phyloP scores from a whole-genome alignment of 2,329 filamentous ascomycete genomes.

The Hypoxylon sp. region DNA sequence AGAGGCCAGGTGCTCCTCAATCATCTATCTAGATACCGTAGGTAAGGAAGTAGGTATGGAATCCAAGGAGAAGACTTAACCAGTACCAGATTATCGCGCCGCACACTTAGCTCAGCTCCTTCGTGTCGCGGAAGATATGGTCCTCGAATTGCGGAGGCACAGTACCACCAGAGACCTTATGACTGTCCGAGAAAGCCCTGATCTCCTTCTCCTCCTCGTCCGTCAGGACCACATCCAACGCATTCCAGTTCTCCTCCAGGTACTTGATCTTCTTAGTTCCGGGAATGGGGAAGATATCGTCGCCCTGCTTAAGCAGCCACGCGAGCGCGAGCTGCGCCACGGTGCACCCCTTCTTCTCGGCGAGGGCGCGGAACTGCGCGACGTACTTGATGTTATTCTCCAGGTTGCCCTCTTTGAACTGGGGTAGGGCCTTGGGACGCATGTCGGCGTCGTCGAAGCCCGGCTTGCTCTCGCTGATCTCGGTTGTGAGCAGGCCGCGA shows the following conservation, averaged over 20 bases:
- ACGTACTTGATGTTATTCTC: slow-evolving; percentile 61
- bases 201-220: slow-evolving; percentile 50
- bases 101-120: slow-evolving; percentile 16
- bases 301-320: slow-evolving; percentile 67
- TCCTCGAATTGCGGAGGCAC: slow-evolving; percentile 22
- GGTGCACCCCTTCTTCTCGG: slow-evolving; percentile 58
- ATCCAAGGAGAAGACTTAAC: no score
- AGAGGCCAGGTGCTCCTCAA: no score
- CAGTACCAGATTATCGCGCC: no score
- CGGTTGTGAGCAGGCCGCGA: slow-evolving; percentile 61
- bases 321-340: slow-evolving; percentile 68
- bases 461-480: slow-evolving; percentile 57
- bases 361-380: slow-evolving; percentile 49
- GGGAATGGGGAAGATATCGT: slow-evolving; percentile 59
- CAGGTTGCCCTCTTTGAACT: slow-evolving; percentile 64
- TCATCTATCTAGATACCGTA: no score
- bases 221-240: slow-evolving; percentile 45
- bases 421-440: slow-evolving; percentile 54
- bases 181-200: slow-evolving; percentile 32
- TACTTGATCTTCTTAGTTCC: slow-evolving; percentile 57
- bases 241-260: slow-evolving; percentile 55
- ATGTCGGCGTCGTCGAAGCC: slow-evolving; percentile 55
- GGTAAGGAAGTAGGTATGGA: no score
- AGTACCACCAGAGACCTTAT: slow-evolving; percentile 21
- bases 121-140: slow-evolving; percentile 22